Evolutionary conservation across 805 yeast genomes (phyloP), one percentile per base, ranked within the genome.

Genomic region (Saturnispora sanitii): DNA sequence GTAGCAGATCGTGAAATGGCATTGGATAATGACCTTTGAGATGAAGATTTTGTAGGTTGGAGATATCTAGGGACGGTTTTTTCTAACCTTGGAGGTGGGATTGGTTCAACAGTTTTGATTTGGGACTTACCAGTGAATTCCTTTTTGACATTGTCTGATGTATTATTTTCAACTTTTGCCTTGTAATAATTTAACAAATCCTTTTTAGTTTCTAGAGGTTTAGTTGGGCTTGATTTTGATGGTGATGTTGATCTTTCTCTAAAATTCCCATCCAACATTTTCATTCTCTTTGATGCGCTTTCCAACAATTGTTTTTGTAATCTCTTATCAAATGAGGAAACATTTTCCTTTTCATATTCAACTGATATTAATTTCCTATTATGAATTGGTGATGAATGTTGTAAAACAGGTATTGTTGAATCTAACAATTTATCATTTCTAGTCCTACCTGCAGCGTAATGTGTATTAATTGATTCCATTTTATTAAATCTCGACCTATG

Each of bases 391-490:
- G n/a, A n/a, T n/a, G n/a, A n/a, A n/a, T n/a, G n/a, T n/a, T n/a
- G n/a, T n/a, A n/a, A n/a, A n/a, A n/a, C n/a, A n/a, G n/a, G n/a
- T n/a, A n/a, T n/a, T n/a, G n/a, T n/a, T n/a, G n/a, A n/a, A n/a
- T n/a, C n/a, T n/a, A n/a, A n/a, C n/a, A n/a, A n/a, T n/a, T n/a
- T n/a, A n/a, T n/a, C n/a, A n/a, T n/a, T n/a, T 35, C 43, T 45
- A 11, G 48, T 37, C 44, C 58, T 54, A 37, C 52, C 53, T 4
- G 69, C 70, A 1, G 76, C 70, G 44, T 71, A 71, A 44, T 71
- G 77, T 6, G 60, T 56, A 8, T 65, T 55, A 15, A 72, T 71
- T 15, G 75, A 67, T 19, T 71, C 77, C 77, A 72, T 70, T 35
- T 64, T 55, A 40, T 71, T 58, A 59, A 66, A 47, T 65, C 75